Conservation (phyloP, 2,329 filamentous ascomycete genomes). For the Calonectria henricotiae region DNA sequence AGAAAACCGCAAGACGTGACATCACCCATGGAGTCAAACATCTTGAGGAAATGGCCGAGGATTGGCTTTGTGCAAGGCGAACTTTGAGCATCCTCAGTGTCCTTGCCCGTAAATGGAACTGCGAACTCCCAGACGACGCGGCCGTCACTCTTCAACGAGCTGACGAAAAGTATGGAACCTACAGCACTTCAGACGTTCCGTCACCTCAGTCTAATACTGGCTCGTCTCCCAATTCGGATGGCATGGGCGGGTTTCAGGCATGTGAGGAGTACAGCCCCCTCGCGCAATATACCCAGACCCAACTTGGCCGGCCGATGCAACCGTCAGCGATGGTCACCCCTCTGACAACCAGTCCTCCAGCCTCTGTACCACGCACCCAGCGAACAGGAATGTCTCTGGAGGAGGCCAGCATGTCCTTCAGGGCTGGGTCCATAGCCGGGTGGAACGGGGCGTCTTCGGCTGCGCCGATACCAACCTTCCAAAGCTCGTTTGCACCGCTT, state of each 20-base stretch:
- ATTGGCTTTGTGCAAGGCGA: constrained; percentile 91
- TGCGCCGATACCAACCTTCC: constrained; percentile 43
- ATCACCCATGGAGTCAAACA: constrained; percentile 93
- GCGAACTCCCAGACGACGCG: constrained; percentile 90
- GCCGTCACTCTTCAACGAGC: constrained; percentile 82
- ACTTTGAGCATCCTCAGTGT: constrained; percentile 90
- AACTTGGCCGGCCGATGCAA: constrained; percentile 48
- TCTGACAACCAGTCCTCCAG: constrained; percentile 41
- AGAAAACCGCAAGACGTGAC: constrained; percentile 91
- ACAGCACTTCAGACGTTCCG: constrained; percentile 74
- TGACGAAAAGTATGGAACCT: constrained; percentile 85
- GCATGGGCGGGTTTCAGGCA: constrained; percentile 44
- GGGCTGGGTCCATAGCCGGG: constrained; percentile 48
- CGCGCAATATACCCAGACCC: constrained; percentile 55
- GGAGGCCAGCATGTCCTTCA: constrained; percentile 45
- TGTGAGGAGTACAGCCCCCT: constrained; percentile 57
- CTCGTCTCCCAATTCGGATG: constrained; percentile 55
- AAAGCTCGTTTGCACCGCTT: constrained; percentile 42
- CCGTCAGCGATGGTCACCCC: constrained; percentile 39
- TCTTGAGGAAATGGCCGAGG: constrained; percentile 94
- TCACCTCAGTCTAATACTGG: constrained; percentile 65
- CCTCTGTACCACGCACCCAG: constrained; percentile 38
- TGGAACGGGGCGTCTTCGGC: constrained; percentile 49
- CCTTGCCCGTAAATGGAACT: constrained; percentile 89
- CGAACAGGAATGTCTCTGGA: constrained; percentile 47